Conservation (phyloP, 768 basidiomycete genomes). For the Tulasnella sp. region DNA sequence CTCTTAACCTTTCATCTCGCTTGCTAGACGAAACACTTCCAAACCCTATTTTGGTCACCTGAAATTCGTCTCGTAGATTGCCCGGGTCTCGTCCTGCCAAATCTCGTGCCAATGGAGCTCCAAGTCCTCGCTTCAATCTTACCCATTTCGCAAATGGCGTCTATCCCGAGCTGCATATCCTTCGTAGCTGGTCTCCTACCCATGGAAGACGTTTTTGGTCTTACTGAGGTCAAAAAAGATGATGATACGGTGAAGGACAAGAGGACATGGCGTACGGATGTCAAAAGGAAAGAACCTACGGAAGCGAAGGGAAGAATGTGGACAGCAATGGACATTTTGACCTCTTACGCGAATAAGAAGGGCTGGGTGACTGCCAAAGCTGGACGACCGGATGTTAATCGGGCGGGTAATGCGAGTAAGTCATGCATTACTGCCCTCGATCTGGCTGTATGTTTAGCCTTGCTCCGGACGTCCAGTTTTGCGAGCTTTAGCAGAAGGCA, state of each 20-base stretch:
- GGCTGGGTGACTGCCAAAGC: constrained; percentile 88
- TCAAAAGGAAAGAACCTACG: not conserved
- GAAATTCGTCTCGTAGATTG: constrained; percentile 89
- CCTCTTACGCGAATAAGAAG: constrained; percentile 61
- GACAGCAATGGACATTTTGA: constrained; percentile 82
- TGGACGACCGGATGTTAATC: constrained; percentile 75
- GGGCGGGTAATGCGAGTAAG: constrained; percentile 84
- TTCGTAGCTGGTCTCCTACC: constrained; percentile 58
- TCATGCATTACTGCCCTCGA: not conserved
- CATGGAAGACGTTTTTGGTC: constrained; percentile 55
- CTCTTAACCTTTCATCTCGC: not conserved
- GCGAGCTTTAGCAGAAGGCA: constrained; percentile 70
- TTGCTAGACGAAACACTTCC: constrained; percentile 78
- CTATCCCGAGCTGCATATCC: constrained; percentile 73
- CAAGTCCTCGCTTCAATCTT: constrained; percentile 52
- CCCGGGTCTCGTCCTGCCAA: constrained; percentile 89
- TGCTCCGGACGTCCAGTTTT: too few species aligned
- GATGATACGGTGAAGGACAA: constrained; percentile 42
- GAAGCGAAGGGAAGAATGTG: constrained; percentile 34
- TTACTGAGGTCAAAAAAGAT: constrained; percentile 41
- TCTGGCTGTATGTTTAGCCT: too few species aligned
- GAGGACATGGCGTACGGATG: constrained; percentile 62
- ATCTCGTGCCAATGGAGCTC: constrained; percentile 67
- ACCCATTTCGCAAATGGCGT: constrained; percentile 73
- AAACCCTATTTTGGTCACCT: constrained; percentile 81